phyloP scores from a whole-genome alignment of 352 stramenopile species.

The Phytophthora quininea region DNA sequence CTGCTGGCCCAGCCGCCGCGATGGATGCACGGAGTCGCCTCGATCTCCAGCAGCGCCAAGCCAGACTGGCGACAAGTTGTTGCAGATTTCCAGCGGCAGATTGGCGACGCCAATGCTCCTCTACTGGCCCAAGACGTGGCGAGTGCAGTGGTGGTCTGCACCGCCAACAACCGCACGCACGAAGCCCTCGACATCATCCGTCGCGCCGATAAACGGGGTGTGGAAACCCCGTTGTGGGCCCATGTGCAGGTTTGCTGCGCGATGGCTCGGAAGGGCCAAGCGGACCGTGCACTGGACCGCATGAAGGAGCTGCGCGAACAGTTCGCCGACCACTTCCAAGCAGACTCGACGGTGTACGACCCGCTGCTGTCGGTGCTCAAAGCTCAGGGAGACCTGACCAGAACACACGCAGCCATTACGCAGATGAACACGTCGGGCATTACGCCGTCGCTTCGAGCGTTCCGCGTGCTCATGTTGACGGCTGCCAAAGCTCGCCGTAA shows the following conservation, averaged over 20 bases:
- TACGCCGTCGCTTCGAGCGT: constrained; percentile 51
- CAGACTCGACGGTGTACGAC: constrained; percentile 42
- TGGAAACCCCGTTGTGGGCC: constrained; percentile 37
- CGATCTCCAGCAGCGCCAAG: constrained; percentile 10
- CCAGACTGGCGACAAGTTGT: constrained; percentile 54
- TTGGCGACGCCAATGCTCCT: constrained; percentile 19
- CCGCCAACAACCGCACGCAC: constrained; percentile 46
- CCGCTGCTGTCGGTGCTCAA: constrained; percentile 66
- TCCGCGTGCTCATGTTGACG: constrained; percentile 69
- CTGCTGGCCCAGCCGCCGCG: background rate
- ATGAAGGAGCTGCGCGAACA: constrained; percentile 36
- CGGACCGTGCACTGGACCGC: constrained; percentile 48
- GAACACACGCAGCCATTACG: constrained; percentile 53
- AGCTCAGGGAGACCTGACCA: constrained; percentile 63
- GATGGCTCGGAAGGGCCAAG: constrained; percentile 53
- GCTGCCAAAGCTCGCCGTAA: constrained; percentile 49
- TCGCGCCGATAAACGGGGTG: constrained; percentile 43
- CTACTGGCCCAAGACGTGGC: constrained; percentile 32
- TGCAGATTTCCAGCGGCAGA: constrained; percentile 50
- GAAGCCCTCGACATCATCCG: constrained; percentile 59
- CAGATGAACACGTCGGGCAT: constrained; percentile 69
- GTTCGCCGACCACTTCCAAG: constrained; percentile 27
- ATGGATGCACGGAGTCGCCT: background rate
- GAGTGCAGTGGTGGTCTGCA: constrained; percentile 46
- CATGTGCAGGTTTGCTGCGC: constrained; percentile 56